phyloP scores from a whole-genome alignment of 2,329 filamentous ascomycete genomes.

The Colletotrichum tropicale region DNA sequence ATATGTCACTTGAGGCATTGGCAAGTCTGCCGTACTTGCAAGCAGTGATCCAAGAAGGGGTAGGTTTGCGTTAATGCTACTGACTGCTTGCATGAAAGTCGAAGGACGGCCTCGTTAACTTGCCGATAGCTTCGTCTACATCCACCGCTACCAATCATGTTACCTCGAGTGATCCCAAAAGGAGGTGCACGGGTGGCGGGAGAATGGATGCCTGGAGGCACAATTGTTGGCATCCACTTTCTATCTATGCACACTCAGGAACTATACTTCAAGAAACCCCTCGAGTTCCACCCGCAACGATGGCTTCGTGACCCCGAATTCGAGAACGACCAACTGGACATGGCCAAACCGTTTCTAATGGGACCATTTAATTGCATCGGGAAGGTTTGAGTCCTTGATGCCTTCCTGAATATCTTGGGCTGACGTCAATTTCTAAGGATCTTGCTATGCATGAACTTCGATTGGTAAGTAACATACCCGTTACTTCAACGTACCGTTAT shows the following conservation, averaged over 20 bases:
- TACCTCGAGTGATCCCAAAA: background rate
- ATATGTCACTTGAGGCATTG: background rate
- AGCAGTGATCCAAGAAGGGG: background rate
- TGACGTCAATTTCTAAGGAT: background rate
- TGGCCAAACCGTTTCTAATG: background rate
- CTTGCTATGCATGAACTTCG: background rate
- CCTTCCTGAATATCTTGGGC: background rate
- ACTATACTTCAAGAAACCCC: background rate
- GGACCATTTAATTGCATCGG: slow-evolving; percentile 54
- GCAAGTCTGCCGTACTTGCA: background rate
- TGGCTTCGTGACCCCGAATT: background rate
- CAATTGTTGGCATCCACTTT: background rate
- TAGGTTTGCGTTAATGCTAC: background rate
- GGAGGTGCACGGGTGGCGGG: background rate
- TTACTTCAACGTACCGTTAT: background rate
- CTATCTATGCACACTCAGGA: background rate
- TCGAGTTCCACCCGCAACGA: slow-evolving; percentile 53
- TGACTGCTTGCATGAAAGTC: background rate
- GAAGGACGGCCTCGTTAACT: background rate
- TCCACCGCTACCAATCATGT: background rate
- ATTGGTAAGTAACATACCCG: background rate
- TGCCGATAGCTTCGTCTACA: background rate
- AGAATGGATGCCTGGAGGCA: background rate
- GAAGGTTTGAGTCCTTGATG: slow-evolving; percentile 6
- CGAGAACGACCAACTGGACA: background rate